Conservation (phyloP, 345 rosid species). For the Citrus glauca region DNA sequence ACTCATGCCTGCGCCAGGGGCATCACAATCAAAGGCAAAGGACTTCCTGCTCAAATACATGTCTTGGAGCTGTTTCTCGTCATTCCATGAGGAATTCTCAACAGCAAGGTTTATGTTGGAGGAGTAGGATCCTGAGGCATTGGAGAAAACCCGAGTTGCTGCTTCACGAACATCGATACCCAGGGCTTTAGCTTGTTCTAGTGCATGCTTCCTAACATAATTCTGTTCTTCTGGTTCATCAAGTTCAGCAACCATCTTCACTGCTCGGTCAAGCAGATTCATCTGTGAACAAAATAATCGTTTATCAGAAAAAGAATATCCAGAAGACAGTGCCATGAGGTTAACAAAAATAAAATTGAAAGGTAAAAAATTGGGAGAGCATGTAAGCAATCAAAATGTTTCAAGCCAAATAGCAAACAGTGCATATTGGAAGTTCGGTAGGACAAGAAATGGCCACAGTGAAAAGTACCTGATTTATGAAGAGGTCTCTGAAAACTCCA, state of each 20-base stretch:
- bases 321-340: background rate
- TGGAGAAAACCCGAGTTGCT: conserved; percentile 93
- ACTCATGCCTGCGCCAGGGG: conserved; percentile 93
- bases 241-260: conserved; percentile 96
- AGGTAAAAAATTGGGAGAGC: background rate
- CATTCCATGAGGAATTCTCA: conserved; percentile 98
- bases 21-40: conserved; percentile 88
- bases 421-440: background rate
- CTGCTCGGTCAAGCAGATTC: conserved; percentile 96
- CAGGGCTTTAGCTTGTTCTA: conserved; percentile 83
- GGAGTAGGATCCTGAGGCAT: conserved; percentile 97
- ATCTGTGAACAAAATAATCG: conserved; percentile 40
- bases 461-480: conserved; percentile 79
- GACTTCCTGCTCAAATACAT: conserved; percentile 98
- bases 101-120: conserved; percentile 91
- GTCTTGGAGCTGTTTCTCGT: conserved; percentile 99
- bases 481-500: conserved; percentile 96
- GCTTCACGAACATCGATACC: conserved; percentile 85
- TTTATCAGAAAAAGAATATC: background rate
- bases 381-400: background rate
- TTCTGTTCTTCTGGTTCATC: conserved; percentile 88
- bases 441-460: background rate
- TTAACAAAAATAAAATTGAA: background rate
- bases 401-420: background rate
- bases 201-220: conserved; percentile 84